Conservation (phyloP, 495 filamentous ascomycete species). For the Talaromyces proteolyticus region DNA sequence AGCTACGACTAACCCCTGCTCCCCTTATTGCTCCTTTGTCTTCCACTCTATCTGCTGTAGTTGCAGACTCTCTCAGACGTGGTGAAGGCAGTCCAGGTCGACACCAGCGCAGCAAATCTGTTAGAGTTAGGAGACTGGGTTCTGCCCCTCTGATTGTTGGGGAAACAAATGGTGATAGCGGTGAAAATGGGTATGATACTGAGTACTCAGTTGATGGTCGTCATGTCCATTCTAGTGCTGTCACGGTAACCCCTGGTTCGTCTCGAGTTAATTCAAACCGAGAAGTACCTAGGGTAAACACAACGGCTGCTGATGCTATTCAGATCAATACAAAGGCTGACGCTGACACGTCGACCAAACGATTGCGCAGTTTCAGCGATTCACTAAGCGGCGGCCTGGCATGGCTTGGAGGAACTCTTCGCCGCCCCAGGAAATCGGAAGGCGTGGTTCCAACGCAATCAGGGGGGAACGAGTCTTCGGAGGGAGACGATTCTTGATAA, state of each 20-base stretch:
- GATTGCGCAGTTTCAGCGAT: slow-evolving; percentile 40
- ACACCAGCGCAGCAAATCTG: slow-evolving; percentile 2
- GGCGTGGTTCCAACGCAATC: neutral
- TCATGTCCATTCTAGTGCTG: slow-evolving; percentile 9
- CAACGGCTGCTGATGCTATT: slow-evolving; percentile 20
- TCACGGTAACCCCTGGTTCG: slow-evolving; percentile 1
- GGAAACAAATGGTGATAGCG: slow-evolving; percentile 11
- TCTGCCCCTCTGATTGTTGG: neutral
- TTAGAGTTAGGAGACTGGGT: neutral
- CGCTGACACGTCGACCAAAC: slow-evolving; percentile 15
- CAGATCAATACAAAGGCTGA: slow-evolving; percentile 11
- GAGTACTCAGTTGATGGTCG: slow-evolving; percentile 11
- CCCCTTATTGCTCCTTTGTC: slow-evolving; percentile 47
- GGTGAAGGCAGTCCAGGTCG: slow-evolving; percentile 34
- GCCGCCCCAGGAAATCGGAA: slow-evolving; percentile 1
- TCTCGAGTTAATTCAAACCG: slow-evolving; percentile 21
- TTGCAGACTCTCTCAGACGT: slow-evolving; percentile 56
- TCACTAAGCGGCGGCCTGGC: slow-evolving; percentile 35
- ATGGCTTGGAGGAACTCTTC: slow-evolving; percentile 33
- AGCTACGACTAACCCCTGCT: slow-evolving; percentile 39
- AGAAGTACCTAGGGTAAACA: slow-evolving; percentile 16
- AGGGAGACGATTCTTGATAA: neutral
- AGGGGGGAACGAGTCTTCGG: neutral
- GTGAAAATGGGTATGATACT: slow-evolving; percentile 6
- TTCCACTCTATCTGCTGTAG: slow-evolving; percentile 49